These are phyloP conservation scores for Aristolochia contorta DNA, from an alignment of 164 flowering plant species.

Conservation along the genomic window DNA sequence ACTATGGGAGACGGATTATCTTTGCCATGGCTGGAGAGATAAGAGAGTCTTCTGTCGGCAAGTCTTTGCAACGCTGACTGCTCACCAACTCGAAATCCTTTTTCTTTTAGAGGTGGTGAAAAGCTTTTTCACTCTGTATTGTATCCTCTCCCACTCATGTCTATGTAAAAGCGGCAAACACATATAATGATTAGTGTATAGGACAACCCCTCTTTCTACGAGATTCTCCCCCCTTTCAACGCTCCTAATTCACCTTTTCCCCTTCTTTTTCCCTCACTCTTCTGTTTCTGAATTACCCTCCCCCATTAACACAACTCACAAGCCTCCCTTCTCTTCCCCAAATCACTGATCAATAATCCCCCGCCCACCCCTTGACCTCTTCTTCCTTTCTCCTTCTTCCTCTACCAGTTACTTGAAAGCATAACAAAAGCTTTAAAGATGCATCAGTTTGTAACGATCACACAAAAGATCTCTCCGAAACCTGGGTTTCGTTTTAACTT, in stretches of 20 bases:
- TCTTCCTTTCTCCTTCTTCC: too few relatives aligned
- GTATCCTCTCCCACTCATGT: slow-evolving; percentile 30
- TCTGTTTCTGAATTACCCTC: not conserved
- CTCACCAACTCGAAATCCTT: slow-evolving; percentile 5
- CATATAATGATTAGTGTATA: slow-evolving; percentile 38
- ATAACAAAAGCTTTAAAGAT: too few relatives aligned
- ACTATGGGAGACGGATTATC: not conserved
- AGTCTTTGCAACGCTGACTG: slow-evolving; percentile 1
- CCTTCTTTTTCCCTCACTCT: not conserved
- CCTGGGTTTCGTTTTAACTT: too few relatives aligned
- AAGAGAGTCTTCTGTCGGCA: slow-evolving; percentile 10
- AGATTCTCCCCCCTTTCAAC: slow-evolving; percentile 45
- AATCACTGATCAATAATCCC: too few relatives aligned
- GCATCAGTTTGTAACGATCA: too few relatives aligned
- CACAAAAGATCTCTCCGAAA: too few relatives aligned
- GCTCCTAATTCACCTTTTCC: slow-evolving; percentile 12
- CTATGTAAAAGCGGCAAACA: slow-evolving; percentile 24
- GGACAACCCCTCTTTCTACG: slow-evolving; percentile 36
- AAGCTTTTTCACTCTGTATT: slow-evolving; percentile 25
- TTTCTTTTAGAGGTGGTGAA: slow-evolving; percentile 7
- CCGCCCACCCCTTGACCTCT: too few relatives aligned
- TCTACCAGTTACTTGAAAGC: too few relatives aligned
- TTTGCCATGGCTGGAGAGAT: slow-evolving; percentile 1
- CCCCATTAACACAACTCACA: not conserved
- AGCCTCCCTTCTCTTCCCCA: too few relatives aligned